Conservation (phyloP, 441 rosid species). For the Capsella rubella region DNA sequence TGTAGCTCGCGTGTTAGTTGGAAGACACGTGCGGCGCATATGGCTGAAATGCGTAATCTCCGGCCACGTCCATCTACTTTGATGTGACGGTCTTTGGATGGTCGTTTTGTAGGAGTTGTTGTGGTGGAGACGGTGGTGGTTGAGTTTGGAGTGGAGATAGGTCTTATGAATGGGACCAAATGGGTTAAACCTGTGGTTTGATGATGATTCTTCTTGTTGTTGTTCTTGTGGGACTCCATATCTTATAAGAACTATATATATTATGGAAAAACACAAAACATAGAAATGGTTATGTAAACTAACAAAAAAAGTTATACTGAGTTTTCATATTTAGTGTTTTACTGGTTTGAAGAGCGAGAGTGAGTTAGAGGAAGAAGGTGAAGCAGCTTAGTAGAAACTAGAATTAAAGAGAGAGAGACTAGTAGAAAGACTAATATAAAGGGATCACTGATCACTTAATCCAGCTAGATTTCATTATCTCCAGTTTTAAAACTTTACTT, state of each 20-base stretch:
- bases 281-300: background rate
- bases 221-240: slow-evolving; percentile 26
- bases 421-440: too few relatives aligned
- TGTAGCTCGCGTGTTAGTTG: slow-evolving; percentile 54
- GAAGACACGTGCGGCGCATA: slow-evolving; percentile 51
- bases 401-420: background rate
- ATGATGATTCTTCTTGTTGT: slow-evolving; percentile 13
- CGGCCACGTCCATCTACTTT: slow-evolving; percentile 58
- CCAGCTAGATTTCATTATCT: too few relatives aligned
- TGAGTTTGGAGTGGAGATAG: slow-evolving; percentile 18
- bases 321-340: background rate
- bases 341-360: slow-evolving; percentile 12
- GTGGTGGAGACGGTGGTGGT: slow-evolving; percentile 32
- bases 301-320: slow-evolving; percentile 15
- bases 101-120: slow-evolving; percentile 41
- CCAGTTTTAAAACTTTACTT: too few relatives aligned
- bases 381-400: slow-evolving; percentile 2
- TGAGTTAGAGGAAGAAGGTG: background rate
- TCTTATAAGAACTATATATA: background rate
- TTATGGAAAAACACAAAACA: background rate
- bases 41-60: slow-evolving; percentile 52
- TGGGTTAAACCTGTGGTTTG: slow-evolving; percentile 21
- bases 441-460: too few relatives aligned
- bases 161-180: slow-evolving; percentile 37
- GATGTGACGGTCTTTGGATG: slow-evolving; percentile 51